Percentiles rank a stretch among this genome's conserved stretches.
These are phyloP conservation scores for Mantamonas sphyraenae DNA, from an alignment of 78 protist genomes.

Conservation along the genomic window DNA sequence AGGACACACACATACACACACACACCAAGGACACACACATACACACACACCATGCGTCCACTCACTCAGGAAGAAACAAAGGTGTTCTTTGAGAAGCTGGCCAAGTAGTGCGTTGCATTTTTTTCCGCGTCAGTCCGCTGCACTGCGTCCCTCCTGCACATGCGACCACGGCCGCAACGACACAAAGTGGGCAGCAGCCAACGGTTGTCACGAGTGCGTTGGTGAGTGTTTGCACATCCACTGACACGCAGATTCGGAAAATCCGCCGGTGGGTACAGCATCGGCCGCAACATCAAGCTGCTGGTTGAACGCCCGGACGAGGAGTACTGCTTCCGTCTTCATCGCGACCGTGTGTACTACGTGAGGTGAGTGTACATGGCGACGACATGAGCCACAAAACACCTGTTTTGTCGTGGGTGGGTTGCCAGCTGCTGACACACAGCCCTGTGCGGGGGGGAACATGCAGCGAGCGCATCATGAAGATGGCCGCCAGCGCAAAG, in stretches of 20 bases:
- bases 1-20: too few relatives aligned
- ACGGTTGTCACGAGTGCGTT: background rate
- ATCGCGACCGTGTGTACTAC: constrained; percentile 92
- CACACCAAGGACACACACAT: too few relatives aligned
- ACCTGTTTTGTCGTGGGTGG: too few relatives aligned
- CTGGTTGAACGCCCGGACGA: constrained; percentile 94
- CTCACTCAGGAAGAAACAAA: constrained; percentile 95
- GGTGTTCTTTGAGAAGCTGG: constrained; percentile 89
- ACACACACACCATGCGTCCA: constrained; percentile 93
- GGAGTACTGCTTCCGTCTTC: constrained; percentile 89
- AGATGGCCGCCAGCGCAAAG: constrained; percentile 40
- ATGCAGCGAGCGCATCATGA: constrained; percentile 27
- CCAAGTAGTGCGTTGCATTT: constrained; percentile 63
- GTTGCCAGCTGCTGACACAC: too few relatives aligned
- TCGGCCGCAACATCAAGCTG: constrained; percentile 86
- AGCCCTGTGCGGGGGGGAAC: too few relatives aligned
- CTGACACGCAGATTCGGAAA: background rate
- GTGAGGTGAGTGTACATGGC: too few relatives aligned
- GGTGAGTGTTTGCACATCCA: background rate
- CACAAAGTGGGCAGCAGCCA: background rate
- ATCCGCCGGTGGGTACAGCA: constrained; percentile 39
- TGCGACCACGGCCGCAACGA: background rate
- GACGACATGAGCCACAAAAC: too few relatives aligned
- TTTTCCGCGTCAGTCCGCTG: background rate
- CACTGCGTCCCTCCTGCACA: background rate